These are phyloP conservation scores for Citrus unshiu DNA, from an alignment of 345 rosid species.

Conservation along the genomic window DNA sequence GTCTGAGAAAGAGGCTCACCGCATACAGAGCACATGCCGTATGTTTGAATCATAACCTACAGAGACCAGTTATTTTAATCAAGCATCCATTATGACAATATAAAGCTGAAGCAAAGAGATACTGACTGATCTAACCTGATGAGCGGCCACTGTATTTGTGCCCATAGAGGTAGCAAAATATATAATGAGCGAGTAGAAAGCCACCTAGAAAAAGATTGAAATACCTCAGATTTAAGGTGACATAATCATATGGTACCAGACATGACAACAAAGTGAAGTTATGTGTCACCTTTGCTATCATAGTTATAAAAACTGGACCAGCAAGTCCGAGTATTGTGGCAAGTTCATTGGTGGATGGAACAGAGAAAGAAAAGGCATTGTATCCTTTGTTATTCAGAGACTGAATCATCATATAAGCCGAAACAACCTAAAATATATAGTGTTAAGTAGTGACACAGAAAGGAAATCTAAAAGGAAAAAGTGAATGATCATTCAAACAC, in stretches of 20 bases:
- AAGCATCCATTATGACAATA: neutral
- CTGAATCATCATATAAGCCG: constrained; percentile 86
- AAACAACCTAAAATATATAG: constrained; percentile 53
- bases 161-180: constrained; percentile 91
- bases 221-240: constrained; percentile 13
- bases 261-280: constrained; percentile 2
- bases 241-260: neutral
- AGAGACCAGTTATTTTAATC: neutral
- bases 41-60: constrained; percentile 75
- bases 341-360: constrained; percentile 65
- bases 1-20: constrained; percentile 96
- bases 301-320: constrained; percentile 61
- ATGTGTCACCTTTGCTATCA: constrained; percentile 55
- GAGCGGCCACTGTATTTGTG: constrained; percentile 70
- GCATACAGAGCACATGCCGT: constrained; percentile 60
- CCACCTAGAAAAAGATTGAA: constrained; percentile 51
- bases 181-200: constrained; percentile 69
- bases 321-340: constrained; percentile 58
- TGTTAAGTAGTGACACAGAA: neutral
- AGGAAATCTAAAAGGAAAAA: neutral
- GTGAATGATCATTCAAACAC: neutral
- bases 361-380: constrained; percentile 50
- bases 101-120: constrained; percentile 9
- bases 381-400: constrained; percentile 76
- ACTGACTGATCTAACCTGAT: constrained; percentile 55